Evolutionary conservation across 2,329 filamentous ascomycete species (phyloP), one percentile per base, ranked within the genome.

Genomic region (Diaporthe amygdali): DNA sequence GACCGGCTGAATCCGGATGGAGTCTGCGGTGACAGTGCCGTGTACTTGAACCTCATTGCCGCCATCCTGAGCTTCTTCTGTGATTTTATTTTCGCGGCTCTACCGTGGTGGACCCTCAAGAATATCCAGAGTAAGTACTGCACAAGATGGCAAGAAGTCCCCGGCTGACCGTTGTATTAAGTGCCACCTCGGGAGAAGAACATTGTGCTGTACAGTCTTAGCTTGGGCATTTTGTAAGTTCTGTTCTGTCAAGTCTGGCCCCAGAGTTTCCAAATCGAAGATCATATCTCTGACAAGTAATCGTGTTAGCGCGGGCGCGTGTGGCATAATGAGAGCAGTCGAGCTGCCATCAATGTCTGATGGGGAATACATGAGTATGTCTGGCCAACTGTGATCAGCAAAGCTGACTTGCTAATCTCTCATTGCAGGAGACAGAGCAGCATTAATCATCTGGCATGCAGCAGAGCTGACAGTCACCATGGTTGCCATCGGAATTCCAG

Each of bases 401-500:
- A 22, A 25, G 8, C 6, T 34, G 25, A 1, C 10, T 49, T 3
- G n/a, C 51, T 68, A 49, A 68, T 20, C 1, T 25, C 3, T 5
- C n/a, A 49, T 5, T 10, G 2, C 14, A 69, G 66, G 66, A 6
- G 66, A 69, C 7, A 49, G 66, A n/a, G 27, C 34, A 22, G 20
- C 54, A 2, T 39, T 69, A 5, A 25, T 69, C n/a, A 49, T 69
- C 20, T 69, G 66, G 66, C 66, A 69, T 22, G 66, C 66, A 6
- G 66, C 66, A 2, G 66, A 69, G 66, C 41, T 69, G 2, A 69
- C 66, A 9, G 66, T 69, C 3, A 69, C 66, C 9, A 69, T 69
- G 41, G 66, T 69, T 6, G 52, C 51, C 39, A 69, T 69, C 10
- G 52, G 66, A 17, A 61, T 69, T 10, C 66, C 66, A 8, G 66